phyloP scores from a whole-genome alignment of 2,329 filamentous ascomycete genomes.

The Phialophora chinensis region DNA sequence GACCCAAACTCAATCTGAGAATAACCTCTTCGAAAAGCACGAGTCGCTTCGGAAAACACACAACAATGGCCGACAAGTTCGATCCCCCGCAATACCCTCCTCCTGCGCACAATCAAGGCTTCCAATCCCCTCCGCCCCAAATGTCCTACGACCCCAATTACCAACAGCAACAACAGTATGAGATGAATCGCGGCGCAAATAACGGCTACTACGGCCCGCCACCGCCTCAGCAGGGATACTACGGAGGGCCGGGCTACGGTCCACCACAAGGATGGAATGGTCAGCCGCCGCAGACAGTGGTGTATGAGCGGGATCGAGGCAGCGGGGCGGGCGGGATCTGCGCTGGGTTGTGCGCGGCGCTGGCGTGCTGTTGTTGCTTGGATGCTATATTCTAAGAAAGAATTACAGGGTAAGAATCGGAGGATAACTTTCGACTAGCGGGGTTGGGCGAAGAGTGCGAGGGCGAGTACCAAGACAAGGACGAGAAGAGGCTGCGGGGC shows the following conservation, averaged over 20 bases:
- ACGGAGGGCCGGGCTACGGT: constrained; percentile 23
- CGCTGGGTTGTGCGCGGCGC: constrained; percentile 54
- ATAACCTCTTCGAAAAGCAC: not conserved
- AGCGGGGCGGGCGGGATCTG: constrained; percentile 48
- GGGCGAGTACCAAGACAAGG: not conserved
- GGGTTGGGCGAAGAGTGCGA: not conserved
- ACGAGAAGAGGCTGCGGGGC: not conserved
- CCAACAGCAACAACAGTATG: constrained; percentile 38
- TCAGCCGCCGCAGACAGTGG: constrained; percentile 47
- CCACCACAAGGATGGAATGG: constrained; percentile 37
- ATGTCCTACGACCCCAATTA: constrained; percentile 23
- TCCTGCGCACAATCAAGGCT: constrained; percentile 18
- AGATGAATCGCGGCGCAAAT: constrained; percentile 28
- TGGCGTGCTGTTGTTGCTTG: constrained; percentile 59
- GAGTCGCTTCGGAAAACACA: not conserved
- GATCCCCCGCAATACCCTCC: constrained; percentile 28
- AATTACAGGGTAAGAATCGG: no score
- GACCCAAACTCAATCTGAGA: not conserved
- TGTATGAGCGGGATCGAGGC: constrained; percentile 45
- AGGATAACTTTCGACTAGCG: not conserved
- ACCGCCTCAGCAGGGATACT: not conserved
- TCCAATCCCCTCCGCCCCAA: constrained; percentile 27
- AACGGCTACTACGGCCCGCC: constrained; percentile 19
- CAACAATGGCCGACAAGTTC: constrained; percentile 29
- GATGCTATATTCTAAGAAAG: constrained; percentile 51